A percentile compares a stretch with the other conserved stretches of the same genome.
Evolutionary conservation across 495 filamentous ascomycete genomes (phyloP).

Genomic region (Chlorociboria aeruginascens): DNA sequence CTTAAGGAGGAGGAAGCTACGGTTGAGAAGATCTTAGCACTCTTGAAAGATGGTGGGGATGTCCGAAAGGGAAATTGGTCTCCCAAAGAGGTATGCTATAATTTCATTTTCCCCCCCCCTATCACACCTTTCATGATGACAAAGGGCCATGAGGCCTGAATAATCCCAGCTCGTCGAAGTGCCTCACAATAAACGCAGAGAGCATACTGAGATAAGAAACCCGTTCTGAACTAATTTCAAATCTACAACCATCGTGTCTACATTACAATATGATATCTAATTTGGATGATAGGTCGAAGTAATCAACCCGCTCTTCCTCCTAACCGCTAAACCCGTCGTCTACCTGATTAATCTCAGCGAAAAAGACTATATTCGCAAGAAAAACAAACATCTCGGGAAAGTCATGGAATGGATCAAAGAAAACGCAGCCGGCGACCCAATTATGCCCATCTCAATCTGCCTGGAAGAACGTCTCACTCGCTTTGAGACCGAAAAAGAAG

Average conservation of each 20-base stretch:
- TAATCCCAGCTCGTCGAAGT: slow-evolving; percentile 99
- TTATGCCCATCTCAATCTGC: slow-evolving; percentile 82
- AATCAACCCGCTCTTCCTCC: slow-evolving; percentile 92
- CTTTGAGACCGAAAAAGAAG: slow-evolving; percentile 65
- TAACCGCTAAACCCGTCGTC: slow-evolving; percentile 94
- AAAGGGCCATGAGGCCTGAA: slow-evolving; percentile 90
- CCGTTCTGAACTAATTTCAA: slow-evolving; percentile 30
- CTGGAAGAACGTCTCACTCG: slow-evolving; percentile 87
- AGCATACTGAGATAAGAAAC: slow-evolving; percentile 63
- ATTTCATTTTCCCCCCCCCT: slow-evolving; percentile 11
- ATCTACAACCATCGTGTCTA: background rate
- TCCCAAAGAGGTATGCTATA: slow-evolving; percentile 84
- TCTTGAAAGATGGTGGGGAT: slow-evolving; percentile 78
- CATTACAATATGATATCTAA: slow-evolving; percentile 14
- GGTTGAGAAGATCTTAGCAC: slow-evolving; percentile 74
- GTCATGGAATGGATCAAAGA: slow-evolving; percentile 90
- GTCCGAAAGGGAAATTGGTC: slow-evolving; percentile 81
- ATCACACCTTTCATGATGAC: slow-evolving; percentile 64
- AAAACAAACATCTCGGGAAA: slow-evolving; percentile 96
- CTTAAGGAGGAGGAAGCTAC: slow-evolving; percentile 88
- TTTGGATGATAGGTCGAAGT: slow-evolving; percentile 66
- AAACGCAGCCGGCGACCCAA: slow-evolving; percentile 73
- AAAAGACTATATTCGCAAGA: slow-evolving; percentile 95
- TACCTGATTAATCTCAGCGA: slow-evolving; percentile 96
- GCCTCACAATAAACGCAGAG: slow-evolving; percentile 46